Conservation (phyloP, 106 monocot species). For the Dioscorea dumetorum region DNA sequence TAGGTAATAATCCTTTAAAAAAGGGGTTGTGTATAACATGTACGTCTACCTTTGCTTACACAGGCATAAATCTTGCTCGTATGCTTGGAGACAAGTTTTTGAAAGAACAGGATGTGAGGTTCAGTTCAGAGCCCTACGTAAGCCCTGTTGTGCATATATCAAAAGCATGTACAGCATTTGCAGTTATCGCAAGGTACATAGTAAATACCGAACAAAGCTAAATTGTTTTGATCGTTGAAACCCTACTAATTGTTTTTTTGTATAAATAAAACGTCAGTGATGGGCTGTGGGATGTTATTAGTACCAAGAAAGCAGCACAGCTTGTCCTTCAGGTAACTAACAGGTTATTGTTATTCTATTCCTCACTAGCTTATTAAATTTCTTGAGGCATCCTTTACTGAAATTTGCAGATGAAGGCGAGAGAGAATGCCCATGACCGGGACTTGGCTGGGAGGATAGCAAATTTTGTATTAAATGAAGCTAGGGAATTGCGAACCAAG, state of each 20-base stretch:
- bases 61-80: conserved; percentile 77
- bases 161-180: conserved; percentile 50
- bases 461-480: conserved; percentile 56
- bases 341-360: background rate
- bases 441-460: conserved; percentile 46
- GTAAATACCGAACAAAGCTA: background rate
- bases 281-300: conserved; percentile 95
- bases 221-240: background rate
- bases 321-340: conserved; percentile 48
- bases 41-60: background rate
- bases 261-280: conserved; percentile 48
- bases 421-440: conserved; percentile 7
- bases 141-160: conserved; percentile 67
- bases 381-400: background rate
- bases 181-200: conserved; percentile 68
- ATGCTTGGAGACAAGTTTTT: conserved; percentile 97
- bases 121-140: conserved; percentile 76
- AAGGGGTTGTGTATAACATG: too few species aligned
- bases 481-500: conserved; percentile 55
- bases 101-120: conserved; percentile 85
- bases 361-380: background rate
- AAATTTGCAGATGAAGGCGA: conserved; percentile 46
- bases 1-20: too few species aligned
- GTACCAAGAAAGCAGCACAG: conserved; percentile 55
- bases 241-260: background rate